Base-by-base conservation (phyloP, 176 grass and related monocot species). In the Oryza meyeriana region DNA sequence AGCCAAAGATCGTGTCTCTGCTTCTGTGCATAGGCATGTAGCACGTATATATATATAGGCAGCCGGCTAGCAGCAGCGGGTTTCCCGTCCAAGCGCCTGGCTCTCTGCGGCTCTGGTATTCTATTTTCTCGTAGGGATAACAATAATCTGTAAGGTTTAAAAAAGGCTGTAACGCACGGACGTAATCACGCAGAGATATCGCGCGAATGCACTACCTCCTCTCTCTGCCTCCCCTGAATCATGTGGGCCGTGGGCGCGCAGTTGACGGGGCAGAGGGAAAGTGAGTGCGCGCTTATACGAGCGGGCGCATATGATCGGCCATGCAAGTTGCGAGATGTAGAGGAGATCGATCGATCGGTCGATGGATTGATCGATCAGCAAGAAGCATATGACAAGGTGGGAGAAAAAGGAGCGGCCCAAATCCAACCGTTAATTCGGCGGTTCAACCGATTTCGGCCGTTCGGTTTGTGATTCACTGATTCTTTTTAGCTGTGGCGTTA, bases 21-120 rank as follows among this genome's bases (percentile, higher is more conserved):
- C 5, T 8, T 16, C 48, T 20, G 16, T 52, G 48, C 48, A 52
- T 38, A 84, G 42, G 36, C 63, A 85, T 77, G 67, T 63, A 83
- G 63, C 64, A 41, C 44, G 10, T 36, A 36, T 77, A 58, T 81
- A 70, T 81, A 87, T 86, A 81, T 75, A 75, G 66, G 2, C 10
- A 42, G 12, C 34, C n/a, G 42, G 20, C 12, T 33, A 33, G 32
- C 32, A 62, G 57, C 64, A 32, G 44, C 31, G 61, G 13, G 25
- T 22, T 1, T 57, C n/a, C 6, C 9, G 25, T 45, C 61, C 3
- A 1, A 45, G 13, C 72, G 10, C 67, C 55, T 66, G 18, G 20
- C 31, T 12, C 44, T 47, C 14, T 42, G 40, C 11, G 48, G 17
- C 18, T 52, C 50, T n/a, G 50, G 50, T 20, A 18, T 55, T 55